Evolutionary conservation across 306 rosid species (phyloP).

Genomic region (Casuarina glauca): DNA sequence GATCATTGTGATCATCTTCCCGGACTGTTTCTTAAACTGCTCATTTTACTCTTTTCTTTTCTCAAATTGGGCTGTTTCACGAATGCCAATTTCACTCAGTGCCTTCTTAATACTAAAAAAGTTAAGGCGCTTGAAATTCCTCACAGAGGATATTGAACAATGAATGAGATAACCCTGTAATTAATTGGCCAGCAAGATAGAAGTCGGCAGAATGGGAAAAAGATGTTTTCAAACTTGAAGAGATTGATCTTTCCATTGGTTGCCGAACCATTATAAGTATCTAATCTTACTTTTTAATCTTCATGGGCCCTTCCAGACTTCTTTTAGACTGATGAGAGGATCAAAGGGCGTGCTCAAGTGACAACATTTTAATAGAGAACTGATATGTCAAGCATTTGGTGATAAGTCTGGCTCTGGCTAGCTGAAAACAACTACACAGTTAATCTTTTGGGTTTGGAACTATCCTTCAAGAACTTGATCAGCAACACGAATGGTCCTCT

Average conservation of each 20-base stretch:
- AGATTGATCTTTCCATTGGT: not conserved
- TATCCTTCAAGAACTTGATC: not conserved
- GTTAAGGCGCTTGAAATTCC: not conserved
- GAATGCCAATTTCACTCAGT: not conserved
- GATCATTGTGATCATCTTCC: not conserved
- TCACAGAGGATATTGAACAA: not conserved
- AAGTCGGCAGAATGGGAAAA: not conserved
- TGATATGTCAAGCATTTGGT: not conserved
- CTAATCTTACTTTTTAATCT: not conserved
- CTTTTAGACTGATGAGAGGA: not conserved
- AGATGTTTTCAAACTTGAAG: not conserved
- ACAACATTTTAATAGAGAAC: not conserved
- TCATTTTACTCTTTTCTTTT: not conserved
- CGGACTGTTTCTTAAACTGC: not conserved
- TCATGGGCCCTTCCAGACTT: not conserved
- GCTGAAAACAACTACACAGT: not conserved
- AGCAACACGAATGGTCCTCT: not conserved
- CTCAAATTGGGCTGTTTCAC: too few relatives aligned
- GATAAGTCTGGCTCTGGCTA: not conserved
- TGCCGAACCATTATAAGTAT: not conserved
- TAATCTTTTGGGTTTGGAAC: not conserved
- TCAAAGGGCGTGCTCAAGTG: conserved; percentile 4
- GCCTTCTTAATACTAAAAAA: not conserved
- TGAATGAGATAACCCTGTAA: not conserved
- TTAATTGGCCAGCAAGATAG: not conserved